Evolutionary conservation across 805 yeast genomes (phyloP).

Genomic region (Huiozyma sinensis): DNA sequence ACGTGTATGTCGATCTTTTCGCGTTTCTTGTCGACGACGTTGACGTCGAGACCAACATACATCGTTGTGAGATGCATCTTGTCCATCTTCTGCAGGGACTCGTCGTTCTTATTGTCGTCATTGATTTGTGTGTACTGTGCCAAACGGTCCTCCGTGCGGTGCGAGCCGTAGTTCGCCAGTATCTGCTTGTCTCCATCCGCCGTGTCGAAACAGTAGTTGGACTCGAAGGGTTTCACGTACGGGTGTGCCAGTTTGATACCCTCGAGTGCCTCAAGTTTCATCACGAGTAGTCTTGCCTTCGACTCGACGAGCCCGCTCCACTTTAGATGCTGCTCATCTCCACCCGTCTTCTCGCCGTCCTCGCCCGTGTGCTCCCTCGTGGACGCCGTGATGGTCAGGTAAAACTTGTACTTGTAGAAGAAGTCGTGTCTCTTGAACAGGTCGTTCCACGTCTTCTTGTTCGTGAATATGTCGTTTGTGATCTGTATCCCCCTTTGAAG

Average conservation of each 20-base stretch:
- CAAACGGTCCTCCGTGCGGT: slow-evolving; percentile 40
- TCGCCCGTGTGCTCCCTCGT: slow-evolving; percentile 31
- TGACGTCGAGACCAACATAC: slow-evolving; percentile 62
- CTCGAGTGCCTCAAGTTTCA: slow-evolving; percentile 65
- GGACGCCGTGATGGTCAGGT: slow-evolving; percentile 69
- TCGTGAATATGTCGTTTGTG: slow-evolving; percentile 54
- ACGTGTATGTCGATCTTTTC: slow-evolving; percentile 72
- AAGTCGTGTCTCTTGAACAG: slow-evolving; percentile 72
- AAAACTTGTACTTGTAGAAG: slow-evolving; percentile 76
- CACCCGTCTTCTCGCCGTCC: slow-evolving; percentile 25
- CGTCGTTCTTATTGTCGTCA: slow-evolving; percentile 28
- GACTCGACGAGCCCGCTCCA: slow-evolving; percentile 94
- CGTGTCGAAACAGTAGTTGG: slow-evolving; percentile 36
- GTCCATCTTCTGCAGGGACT: slow-evolving; percentile 16
- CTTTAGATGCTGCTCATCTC: slow-evolving; percentile 71
- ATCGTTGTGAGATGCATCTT: slow-evolving; percentile 58
- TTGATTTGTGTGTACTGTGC: slow-evolving; percentile 27
- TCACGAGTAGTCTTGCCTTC: slow-evolving; percentile 69
- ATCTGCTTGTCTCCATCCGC: slow-evolving; percentile 49
- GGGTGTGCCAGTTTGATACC: slow-evolving; percentile 86
- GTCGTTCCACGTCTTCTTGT: slow-evolving; percentile 62
- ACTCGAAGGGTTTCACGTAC: slow-evolving; percentile 64
- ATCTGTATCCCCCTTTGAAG: slow-evolving; percentile 64
- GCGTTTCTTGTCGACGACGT: slow-evolving; percentile 37
- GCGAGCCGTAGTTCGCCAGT: slow-evolving; percentile 53